phyloP scores from a whole-genome alignment of 768 basidiomycete genomes.

The Psilocybe cubensis region DNA sequence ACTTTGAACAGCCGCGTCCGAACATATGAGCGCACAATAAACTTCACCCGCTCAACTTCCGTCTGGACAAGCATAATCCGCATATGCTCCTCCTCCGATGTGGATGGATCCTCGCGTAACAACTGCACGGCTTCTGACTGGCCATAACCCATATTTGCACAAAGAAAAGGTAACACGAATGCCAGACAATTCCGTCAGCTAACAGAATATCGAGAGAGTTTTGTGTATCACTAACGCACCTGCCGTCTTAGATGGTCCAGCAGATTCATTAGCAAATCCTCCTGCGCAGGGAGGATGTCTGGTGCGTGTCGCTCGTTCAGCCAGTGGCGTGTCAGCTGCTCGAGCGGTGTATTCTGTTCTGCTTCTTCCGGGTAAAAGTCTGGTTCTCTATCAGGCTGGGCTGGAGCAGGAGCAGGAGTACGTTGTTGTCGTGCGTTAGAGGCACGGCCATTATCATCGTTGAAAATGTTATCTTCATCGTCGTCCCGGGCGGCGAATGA shows the following conservation, averaged over 20 bases:
- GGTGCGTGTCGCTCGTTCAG: slow-evolving; percentile 85
- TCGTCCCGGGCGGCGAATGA: slow-evolving; percentile 8
- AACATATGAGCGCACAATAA: slow-evolving; percentile 87
- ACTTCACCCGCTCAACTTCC: slow-evolving; percentile 93
- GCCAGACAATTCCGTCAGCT: slow-evolving; percentile 9
- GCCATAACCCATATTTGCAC: slow-evolving; percentile 15
- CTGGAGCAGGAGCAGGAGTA: background rate
- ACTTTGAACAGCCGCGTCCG: slow-evolving; percentile 89
- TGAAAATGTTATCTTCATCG: slow-evolving; percentile 38
- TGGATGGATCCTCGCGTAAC: slow-evolving; percentile 77
- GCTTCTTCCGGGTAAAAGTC: slow-evolving; percentile 20
- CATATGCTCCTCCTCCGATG: slow-evolving; percentile 93
- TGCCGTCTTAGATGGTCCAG: slow-evolving; percentile 82
- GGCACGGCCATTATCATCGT: slow-evolving; percentile 16
- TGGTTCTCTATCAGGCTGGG: background rate
- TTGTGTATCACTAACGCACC: slow-evolving; percentile 61
- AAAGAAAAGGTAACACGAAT: too few relatives aligned
- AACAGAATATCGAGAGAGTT: slow-evolving; percentile 10
- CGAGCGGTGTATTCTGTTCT: slow-evolving; percentile 58
- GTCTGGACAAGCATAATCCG: slow-evolving; percentile 93
- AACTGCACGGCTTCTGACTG: slow-evolving; percentile 81
- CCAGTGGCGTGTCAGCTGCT: slow-evolving; percentile 80
- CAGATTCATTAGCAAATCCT: slow-evolving; percentile 63
- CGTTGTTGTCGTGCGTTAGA: slow-evolving; percentile 26
- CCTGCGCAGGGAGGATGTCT: slow-evolving; percentile 76